A percentile compares a stretch with the other conserved stretches of the same genome.
Conservation (phyloP, 208 protist species). For the Acanthamoeba royreba region DNA sequence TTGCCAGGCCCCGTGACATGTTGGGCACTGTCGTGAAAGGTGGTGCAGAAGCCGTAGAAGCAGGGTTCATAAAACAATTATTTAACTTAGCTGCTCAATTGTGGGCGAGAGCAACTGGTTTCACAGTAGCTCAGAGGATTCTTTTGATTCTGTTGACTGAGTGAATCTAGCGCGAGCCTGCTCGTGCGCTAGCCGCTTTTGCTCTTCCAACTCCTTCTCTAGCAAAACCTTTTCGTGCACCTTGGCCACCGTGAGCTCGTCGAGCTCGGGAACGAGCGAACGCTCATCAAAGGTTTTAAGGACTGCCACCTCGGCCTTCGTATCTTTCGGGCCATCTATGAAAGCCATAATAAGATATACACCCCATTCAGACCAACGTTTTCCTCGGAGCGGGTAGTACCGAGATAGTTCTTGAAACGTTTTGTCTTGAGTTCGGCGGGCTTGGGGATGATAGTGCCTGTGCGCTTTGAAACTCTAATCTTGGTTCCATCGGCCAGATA, state of each 20-base stretch:
- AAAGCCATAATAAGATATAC: too few species aligned
- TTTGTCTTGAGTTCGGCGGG: not conserved
- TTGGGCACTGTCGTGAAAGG: not conserved
- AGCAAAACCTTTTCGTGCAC: not conserved
- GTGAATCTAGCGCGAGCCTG: not conserved
- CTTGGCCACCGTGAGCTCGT: not conserved
- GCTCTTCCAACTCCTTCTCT: not conserved
- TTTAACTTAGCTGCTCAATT: too few species aligned
- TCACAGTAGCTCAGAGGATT: too few species aligned
- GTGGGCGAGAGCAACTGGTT: too few species aligned
- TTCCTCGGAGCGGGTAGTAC: not conserved
- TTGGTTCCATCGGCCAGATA: not conserved
- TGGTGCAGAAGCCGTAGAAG: not conserved
- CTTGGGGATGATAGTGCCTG: constrained; percentile 32
- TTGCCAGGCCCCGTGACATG: too few species aligned
- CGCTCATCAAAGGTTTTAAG: constrained; percentile 1
- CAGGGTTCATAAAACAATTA: too few species aligned
- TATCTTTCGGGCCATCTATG: not conserved
- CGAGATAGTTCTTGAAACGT: not conserved
- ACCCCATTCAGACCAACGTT: not conserved
- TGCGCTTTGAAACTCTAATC: not conserved
- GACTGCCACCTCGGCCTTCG: not conserved
- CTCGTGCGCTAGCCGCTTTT: not conserved
- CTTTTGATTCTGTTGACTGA: too few species aligned
- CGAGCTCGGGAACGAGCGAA: not conserved